Base-by-base conservation (phyloP, 2,329 filamentous ascomycete genomes). In the Colletotrichum shisoi region DNA sequence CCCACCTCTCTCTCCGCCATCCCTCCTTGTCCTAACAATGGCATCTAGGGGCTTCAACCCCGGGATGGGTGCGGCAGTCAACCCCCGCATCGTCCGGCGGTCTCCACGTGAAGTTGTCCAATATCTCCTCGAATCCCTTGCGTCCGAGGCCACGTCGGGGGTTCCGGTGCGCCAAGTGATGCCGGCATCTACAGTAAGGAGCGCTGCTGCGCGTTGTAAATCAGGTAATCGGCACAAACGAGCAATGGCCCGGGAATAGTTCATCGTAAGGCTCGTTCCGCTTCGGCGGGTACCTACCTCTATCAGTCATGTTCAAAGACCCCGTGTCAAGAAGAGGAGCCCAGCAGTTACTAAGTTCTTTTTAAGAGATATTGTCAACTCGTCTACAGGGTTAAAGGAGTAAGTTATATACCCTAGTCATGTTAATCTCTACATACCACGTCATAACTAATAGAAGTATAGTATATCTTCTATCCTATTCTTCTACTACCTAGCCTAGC, bases 81-180 rank as follows among this genome's bases (percentile, higher is more conserved):
- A 37, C 40, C 44, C 57, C 57, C 57, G 44, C 57, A 40, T 27
- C 13, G 24, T 8, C 44, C 57, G 57, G 57, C 57, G 49, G 57
- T 58, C 48, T 19, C 31, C n/a, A 19, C 37, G 9, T 42, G 27
- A n/a, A 13, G 27, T 19, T 19, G 40, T 3, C 1, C 40, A 45
- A 49, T 49, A 40, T 58, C 31, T 46, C 56, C 27, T 58, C 57
- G 44, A 58, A 58, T 40, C 57, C 44, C 44, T 19, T 58, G 19
- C 4, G 44, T 49, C 3, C 8, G 39, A 58, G n/a, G 27, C 44
- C 57, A 48, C 27, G n/a, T 19, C 19, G 56, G n/a, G 56, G 24
- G 31, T 24, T 3, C 31, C 19, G 44, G 9, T 4, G n/a, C 19
- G 44, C 44, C 31, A 40, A 39, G 44, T 27, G 15, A 57, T 19